These are phyloP conservation scores for Mycena olivaceomarginata DNA, from an alignment of 768 basidiomycete species.

Conservation along the genomic window DNA sequence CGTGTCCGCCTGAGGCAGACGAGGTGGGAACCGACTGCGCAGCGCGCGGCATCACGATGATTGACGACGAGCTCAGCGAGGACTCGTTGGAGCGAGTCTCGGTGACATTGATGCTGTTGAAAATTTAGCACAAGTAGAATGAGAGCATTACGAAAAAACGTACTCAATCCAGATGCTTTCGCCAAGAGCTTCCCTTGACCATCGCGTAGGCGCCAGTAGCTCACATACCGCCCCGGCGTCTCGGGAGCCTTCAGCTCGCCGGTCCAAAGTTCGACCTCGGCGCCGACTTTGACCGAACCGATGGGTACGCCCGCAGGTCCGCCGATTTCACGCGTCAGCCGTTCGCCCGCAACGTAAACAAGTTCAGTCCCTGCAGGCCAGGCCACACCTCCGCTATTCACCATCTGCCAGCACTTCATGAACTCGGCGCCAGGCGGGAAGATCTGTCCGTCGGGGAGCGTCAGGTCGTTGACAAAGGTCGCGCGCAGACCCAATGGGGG, in stretches of 20 bases:
- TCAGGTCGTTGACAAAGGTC: constrained; percentile 78
- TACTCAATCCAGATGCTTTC: constrained; percentile 89
- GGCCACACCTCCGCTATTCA: constrained; percentile 75
- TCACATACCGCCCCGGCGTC: constrained; percentile 79
- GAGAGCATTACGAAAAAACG: constrained; percentile 53
- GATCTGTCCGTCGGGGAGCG: constrained; percentile 83
- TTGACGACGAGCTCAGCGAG: constrained; percentile 79
- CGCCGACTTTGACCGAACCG: constrained; percentile 75
- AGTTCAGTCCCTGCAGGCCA: constrained; percentile 86
- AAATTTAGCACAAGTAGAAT: constrained; percentile 2
- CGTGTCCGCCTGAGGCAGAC: constrained; percentile 35
- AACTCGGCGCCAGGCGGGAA: constrained; percentile 92
- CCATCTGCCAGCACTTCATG: constrained; percentile 87
- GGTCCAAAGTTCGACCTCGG: constrained; percentile 79
- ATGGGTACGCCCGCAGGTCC: constrained; percentile 63
- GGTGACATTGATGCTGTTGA: constrained; percentile 77
- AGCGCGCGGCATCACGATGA: constrained; percentile 76
- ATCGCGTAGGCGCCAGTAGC: constrained; percentile 86
- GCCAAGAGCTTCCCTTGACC: constrained; percentile 75
- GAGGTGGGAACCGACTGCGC: constrained; percentile 54
- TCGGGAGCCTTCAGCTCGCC: constrained; percentile 91
- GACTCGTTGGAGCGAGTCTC: constrained; percentile 64
- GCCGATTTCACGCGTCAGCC: constrained; percentile 63
- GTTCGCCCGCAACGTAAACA: constrained; percentile 82
- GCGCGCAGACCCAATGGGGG: constrained; percentile 64